Percentiles rank a stretch among this genome's conserved stretches.
Conservation (phyloP, 2,329 filamentous ascomycete species). For the Pyricularia sp. region DNA sequence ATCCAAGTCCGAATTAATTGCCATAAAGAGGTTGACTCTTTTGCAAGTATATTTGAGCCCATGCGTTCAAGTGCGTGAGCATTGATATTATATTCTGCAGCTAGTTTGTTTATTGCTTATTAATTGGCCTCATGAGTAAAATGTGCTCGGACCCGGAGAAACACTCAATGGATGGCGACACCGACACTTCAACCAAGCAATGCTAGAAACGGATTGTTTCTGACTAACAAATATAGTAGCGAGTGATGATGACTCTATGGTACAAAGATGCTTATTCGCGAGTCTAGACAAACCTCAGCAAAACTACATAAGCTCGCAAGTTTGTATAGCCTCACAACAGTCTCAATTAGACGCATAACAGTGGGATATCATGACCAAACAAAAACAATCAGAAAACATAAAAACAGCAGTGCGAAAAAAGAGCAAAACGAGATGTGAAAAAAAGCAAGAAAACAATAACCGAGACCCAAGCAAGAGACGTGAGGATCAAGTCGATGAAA, state of each 20-base stretch:
- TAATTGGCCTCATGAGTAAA: no score
- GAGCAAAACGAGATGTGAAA: not conserved
- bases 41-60: no score
- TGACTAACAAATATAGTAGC: not conserved
- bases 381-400: not conserved
- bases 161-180: not conserved
- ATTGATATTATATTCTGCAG: no score
- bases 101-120: no score
- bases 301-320: not conserved
- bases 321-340: not conserved
- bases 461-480: not conserved
- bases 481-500: not conserved
- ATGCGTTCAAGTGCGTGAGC: no score
- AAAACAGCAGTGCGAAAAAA: constrained; percentile 5
- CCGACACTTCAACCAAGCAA: not conserved
- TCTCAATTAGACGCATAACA: not conserved
- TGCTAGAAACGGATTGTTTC: not conserved
- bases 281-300: not conserved
- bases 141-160: not conserved
- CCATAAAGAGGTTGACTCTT: no score
- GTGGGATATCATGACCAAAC: constrained; percentile 2
- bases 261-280: constrained; percentile 3
- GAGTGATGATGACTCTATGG: not conserved
- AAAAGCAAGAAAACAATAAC: not conserved
- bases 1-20: no score